phyloP scores from a whole-genome alignment of 805 yeast genomes.

The Nakazawaea anatomiae region DNA sequence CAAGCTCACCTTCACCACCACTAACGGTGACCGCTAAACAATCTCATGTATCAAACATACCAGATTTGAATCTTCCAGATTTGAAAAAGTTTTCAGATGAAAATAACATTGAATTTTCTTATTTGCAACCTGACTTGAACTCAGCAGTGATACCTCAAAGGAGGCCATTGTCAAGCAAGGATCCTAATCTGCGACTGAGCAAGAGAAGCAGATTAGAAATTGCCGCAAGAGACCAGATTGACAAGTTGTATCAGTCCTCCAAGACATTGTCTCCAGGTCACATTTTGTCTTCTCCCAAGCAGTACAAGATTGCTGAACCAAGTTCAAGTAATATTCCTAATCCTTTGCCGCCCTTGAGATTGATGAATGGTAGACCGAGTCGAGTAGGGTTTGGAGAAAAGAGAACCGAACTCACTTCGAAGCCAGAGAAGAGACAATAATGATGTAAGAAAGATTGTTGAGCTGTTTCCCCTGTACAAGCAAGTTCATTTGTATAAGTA shows the following conservation, averaged over 20 bases:
- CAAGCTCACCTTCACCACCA: background rate
- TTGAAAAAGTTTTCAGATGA: background rate
- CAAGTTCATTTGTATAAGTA: background rate
- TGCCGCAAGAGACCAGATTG: background rate
- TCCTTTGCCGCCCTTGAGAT: slow-evolving; percentile 1
- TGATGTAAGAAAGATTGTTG: too few relatives aligned
- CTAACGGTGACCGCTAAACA: too few relatives aligned
- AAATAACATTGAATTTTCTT: background rate
- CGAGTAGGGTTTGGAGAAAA: background rate
- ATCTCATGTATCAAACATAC: too few relatives aligned
- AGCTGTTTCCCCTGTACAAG: too few relatives aligned
- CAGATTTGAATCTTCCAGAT: background rate
- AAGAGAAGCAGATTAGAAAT: background rate
- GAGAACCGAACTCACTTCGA: background rate
- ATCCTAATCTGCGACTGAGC: background rate
- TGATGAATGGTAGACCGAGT: background rate
- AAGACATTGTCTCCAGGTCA: background rate
- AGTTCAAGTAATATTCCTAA: background rate
- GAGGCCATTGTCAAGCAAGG: background rate
- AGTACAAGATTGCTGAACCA: background rate
- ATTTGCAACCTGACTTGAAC: background rate
- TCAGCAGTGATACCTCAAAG: background rate
- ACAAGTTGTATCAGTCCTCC: background rate
- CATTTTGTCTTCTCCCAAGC: background rate
- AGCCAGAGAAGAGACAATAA: background rate